Conservation (phyloP, 2,329 filamentous ascomycete species). For the Zasmidium citrigriseum region DNA sequence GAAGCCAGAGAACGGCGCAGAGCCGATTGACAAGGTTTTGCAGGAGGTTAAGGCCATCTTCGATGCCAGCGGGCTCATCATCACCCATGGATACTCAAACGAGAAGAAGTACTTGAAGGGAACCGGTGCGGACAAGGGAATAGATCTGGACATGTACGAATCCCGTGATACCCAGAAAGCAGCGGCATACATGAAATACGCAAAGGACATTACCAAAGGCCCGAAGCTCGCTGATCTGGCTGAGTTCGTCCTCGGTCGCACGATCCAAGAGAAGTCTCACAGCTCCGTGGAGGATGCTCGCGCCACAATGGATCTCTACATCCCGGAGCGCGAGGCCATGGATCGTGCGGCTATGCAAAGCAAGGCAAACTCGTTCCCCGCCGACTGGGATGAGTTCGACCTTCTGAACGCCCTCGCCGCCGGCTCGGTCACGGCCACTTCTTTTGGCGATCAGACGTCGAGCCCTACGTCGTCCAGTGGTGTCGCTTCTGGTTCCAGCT, state of each 20-base stretch:
- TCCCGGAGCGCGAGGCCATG: neutral
- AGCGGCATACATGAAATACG: neutral
- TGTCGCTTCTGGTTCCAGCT: too few species aligned
- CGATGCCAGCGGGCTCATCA: neutral
- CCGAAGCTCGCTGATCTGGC: neutral
- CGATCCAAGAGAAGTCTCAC: neutral
- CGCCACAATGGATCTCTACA: neutral
- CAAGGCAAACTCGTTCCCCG: too few species aligned
- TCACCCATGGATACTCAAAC: neutral
- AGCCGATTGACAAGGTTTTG: neutral
- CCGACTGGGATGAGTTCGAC: too few species aligned
- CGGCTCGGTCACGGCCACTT: too few species aligned
- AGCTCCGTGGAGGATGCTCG: neutral
- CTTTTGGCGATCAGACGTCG: too few species aligned
- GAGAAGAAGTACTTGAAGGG: neutral
- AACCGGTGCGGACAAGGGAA: too few species aligned
- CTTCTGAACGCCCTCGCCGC: too few species aligned
- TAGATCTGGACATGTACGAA: neutral
- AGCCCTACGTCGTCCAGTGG: too few species aligned
- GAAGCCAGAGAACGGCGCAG: neutral
- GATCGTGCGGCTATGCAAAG: neutral
- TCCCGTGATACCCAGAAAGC: neutral
- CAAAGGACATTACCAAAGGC: neutral
- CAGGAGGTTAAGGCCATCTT: neutral
- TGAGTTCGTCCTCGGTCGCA: neutral